Conservation (phyloP, 2,329 filamentous ascomycete genomes). For the Claviceps paspali region DNA sequence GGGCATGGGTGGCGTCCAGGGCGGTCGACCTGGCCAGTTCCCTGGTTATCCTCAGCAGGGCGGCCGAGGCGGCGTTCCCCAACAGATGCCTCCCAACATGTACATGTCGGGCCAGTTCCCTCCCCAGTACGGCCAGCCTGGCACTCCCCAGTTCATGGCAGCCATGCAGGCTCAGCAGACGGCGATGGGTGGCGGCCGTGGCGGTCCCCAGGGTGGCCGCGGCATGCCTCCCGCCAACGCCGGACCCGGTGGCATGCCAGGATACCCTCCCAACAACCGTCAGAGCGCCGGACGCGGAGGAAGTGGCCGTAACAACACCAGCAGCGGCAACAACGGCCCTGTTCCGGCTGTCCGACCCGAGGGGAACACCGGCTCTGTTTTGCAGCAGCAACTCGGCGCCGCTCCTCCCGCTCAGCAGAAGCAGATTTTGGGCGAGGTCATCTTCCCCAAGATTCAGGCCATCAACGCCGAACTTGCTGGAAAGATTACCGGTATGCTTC, state of each 20-base stretch:
- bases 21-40: constrained; percentile 75
- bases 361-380: constrained; percentile 19
- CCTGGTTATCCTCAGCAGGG: constrained; percentile 73
- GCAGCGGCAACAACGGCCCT: constrained; percentile 22
- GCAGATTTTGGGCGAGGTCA: constrained; percentile 92
- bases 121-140: constrained; percentile 64
- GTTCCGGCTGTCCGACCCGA: constrained; percentile 33
- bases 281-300: constrained; percentile 34
- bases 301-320: constrained; percentile 11
- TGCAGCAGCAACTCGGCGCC: constrained; percentile 42
- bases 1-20: constrained; percentile 57
- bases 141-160: constrained; percentile 64
- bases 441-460: constrained; percentile 95
- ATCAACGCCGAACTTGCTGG: constrained; percentile 92
- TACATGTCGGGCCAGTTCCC: constrained; percentile 75
- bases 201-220: constrained; percentile 51
- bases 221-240: constrained; percentile 59
- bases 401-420: constrained; percentile 70
- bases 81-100: constrained; percentile 76
- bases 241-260: constrained; percentile 32
- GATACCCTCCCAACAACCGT: constrained; percentile 41
- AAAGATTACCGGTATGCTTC: constrained; percentile 98
- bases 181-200: constrained; percentile 44
- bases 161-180: constrained; percentile 63
- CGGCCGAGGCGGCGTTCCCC: constrained; percentile 73